Percentiles rank a stretch among this genome's conserved stretches.
Evolutionary conservation across 2,329 filamentous ascomycete species (phyloP).

Genomic region (Cadophora gregata): DNA sequence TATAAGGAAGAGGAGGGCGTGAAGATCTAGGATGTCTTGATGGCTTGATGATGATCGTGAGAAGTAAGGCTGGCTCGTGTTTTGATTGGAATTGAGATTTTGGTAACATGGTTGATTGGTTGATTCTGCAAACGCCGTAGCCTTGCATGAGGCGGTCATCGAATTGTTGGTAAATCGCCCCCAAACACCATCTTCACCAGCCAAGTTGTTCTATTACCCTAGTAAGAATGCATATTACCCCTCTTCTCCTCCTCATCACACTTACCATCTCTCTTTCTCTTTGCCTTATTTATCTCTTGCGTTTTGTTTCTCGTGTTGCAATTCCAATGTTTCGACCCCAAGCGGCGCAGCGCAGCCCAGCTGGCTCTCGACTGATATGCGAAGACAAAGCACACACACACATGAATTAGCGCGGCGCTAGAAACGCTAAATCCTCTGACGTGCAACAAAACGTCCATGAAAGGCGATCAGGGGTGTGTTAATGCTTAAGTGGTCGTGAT

Average conservation of each 20-base stretch:
- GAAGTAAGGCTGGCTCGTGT: not conserved
- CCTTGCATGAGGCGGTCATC: slow-evolving; percentile 6
- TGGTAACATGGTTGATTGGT: not conserved
- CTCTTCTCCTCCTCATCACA: not conserved
- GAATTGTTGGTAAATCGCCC: not conserved
- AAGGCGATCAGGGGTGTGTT: not conserved
- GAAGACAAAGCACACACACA: slow-evolving; percentile 2
- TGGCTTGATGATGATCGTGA: not conserved
- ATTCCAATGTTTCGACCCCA: not conserved
- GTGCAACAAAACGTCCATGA: slow-evolving; percentile 18
- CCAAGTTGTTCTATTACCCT: not conserved
- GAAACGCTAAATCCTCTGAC: slow-evolving; percentile 20
- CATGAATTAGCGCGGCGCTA: slow-evolving; percentile 23
- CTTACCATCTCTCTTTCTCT: not conserved
- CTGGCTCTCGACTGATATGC: not conserved
- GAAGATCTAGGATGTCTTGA: slow-evolving; percentile 18
- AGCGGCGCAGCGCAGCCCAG: slow-evolving; percentile 2
- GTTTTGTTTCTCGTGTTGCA: not conserved
- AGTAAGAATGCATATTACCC: not conserved
- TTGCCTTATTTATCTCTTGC: not conserved
- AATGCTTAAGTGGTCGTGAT: not conserved
- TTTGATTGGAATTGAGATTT: not conserved
- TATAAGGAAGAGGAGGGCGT: slow-evolving; percentile 36
- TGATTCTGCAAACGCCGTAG: not conserved
- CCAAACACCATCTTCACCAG: not conserved